phyloP scores from a whole-genome alignment of 1,284 basidiomycete species.

The Apiotrichum siamense region DNA sequence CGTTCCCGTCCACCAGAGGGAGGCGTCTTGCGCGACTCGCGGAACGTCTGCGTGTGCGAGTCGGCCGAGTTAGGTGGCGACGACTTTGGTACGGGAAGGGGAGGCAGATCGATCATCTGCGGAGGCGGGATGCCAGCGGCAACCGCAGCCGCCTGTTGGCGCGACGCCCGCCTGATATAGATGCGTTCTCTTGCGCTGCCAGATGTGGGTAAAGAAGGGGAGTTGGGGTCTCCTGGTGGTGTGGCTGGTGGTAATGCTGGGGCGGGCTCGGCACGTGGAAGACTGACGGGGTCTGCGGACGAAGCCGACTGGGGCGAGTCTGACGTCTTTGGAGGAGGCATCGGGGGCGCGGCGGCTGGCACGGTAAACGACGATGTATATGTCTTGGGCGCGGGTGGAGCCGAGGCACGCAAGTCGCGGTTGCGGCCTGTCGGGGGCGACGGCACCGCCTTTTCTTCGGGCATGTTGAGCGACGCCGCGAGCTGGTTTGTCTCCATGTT shows the following conservation, averaged over 20 bases:
- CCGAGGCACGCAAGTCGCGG: conserved; percentile 15
- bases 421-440: conserved; percentile 9
- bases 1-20: conserved; percentile 13
- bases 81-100: conserved; percentile 2
- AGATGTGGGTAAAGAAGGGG: conserved; percentile 15
- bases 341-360: conserved; percentile 5
- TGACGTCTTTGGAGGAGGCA: conserved; percentile 1
- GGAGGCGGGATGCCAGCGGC: conserved; percentile 2
- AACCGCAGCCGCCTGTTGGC: conserved; percentile 14
- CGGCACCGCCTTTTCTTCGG: conserved; percentile 12
- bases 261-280: too few species aligned
- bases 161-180: conserved; percentile 30
- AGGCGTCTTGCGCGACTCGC: conserved; percentile 33
- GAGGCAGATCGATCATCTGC: conserved; percentile 10
- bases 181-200: conserved; percentile 38
- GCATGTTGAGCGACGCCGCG: conserved; percentile 31
- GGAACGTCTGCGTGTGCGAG: conserved; percentile 19
- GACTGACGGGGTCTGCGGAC: too few species aligned
- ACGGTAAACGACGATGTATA: conserved; percentile 4
- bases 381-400: conserved; percentile 16
- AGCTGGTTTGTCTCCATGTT: conserved; percentile 30
- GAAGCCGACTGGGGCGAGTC: background rate
- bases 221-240: too few species aligned
- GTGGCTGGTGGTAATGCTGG: background rate
- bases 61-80: conserved; percentile 35